Evolutionary conservation across 345 rosid genomes (phyloP), one percentile per base, ranked within the genome.

Genomic region (Noccaea bulbosa): DNA sequence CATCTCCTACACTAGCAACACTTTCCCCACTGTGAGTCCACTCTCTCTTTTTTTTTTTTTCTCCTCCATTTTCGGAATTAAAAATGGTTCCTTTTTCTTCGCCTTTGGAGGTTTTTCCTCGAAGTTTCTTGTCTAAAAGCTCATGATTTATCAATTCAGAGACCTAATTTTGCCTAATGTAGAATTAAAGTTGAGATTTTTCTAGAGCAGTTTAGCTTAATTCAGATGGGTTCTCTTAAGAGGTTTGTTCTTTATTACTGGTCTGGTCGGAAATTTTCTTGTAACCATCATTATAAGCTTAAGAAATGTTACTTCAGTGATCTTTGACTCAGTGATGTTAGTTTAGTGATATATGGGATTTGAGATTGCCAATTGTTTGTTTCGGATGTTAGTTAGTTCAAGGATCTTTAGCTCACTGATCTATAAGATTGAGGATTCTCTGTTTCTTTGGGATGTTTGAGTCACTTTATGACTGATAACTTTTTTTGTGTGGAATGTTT

Each of bases 1-100:
- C 63, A 86, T 86, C 62, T 86, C 90, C 82, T 86, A 86, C 79
- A 86, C 90, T 16, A 84, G 89, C 81, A 87, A 87, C 79, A 85
- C 89, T 79, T 87, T 87, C 70, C 90, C 92, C 22, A 87, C 87
- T 51, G 92, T 87, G 52, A 69, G 79, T 73, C 15, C 41, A 34
- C 61, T 35, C 54, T 24, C 22, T 20, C 22, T 20, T 20, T 20
- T 20, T 20, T 32, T 39, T 69, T 40, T 12, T 35, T 33, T 34
- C 11, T 53, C 17, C 30, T 3, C 30, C 30, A 3, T 27, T 27
- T 27, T 27, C 30, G 30, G 30, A 27, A 27, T 27, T 27, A 27
- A 27, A 27, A 27, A 2, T 27, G 3, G 30, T 27, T 27, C 30
- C 30, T 27, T 27, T 27, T 27, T 27, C 30, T 27, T 27, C 0